phyloP scores from a whole-genome alignment of 1,284 basidiomycete genomes.

The Puccinia horiana region DNA sequence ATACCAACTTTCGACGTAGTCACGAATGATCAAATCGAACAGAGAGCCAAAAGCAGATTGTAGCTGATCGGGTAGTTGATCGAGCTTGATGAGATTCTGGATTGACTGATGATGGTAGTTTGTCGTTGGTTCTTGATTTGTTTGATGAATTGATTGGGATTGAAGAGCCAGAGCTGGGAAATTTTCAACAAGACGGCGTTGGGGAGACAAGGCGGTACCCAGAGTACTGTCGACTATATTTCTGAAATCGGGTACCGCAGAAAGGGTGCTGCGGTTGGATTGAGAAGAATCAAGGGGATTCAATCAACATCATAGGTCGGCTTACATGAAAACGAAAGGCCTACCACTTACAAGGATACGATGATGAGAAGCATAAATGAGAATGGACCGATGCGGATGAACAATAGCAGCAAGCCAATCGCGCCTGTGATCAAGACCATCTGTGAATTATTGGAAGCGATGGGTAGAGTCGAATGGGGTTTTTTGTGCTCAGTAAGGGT shows the following conservation, averaged over 20 bases:
- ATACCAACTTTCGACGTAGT: conserved; percentile 43
- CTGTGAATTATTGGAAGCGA: conserved; percentile 1
- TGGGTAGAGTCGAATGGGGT: background rate
- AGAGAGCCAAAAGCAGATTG: conserved; percentile 6
- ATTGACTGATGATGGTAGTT: conserved; percentile 1
- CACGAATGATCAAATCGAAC: conserved; percentile 32
- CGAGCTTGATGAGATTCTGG: conserved; percentile 5
- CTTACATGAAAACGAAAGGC: background rate
- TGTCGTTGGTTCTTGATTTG: background rate
- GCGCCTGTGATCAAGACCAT: conserved; percentile 14
- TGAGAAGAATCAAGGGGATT: background rate
- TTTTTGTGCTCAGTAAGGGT: background rate
- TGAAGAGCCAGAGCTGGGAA: conserved; percentile 1
- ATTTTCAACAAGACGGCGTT: conserved; percentile 15
- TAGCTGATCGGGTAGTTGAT: conserved; percentile 32
- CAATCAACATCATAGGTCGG: background rate
- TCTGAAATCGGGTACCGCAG: conserved; percentile 45
- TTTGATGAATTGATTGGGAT: background rate
- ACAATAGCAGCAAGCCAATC: conserved; percentile 16
- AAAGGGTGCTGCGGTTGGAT: conserved; percentile 20
- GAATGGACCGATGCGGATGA: conserved; percentile 37
- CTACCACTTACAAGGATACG: conserved; percentile 37
- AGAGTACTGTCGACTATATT: conserved; percentile 36
- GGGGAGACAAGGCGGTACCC: conserved; percentile 4
- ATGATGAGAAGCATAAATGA: conserved; percentile 14